These are phyloP conservation scores for Apiospora phragmitis DNA, from an alignment of 2,329 filamentous ascomycete genomes.

Conservation along the genomic window DNA sequence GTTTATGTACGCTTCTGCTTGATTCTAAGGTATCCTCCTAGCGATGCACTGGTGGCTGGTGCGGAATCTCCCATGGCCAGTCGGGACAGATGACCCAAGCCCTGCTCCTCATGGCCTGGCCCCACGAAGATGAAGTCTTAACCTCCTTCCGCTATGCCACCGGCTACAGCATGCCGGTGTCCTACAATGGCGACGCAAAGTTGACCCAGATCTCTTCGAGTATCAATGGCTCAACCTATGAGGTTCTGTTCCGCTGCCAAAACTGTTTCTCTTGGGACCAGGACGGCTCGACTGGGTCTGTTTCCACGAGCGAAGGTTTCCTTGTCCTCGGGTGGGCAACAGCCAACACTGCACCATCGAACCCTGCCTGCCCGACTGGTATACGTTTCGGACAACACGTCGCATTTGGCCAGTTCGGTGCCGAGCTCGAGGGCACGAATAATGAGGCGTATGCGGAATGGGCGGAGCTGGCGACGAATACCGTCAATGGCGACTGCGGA, in stretches of 20 bases:
- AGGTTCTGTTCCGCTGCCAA: slow-evolving; percentile 64
- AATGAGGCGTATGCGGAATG: slow-evolving; percentile 42
- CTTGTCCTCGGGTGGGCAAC: slow-evolving; percentile 58
- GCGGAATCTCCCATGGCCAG: slow-evolving; percentile 31
- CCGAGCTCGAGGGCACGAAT: slow-evolving; percentile 28
- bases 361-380: slow-evolving; percentile 42
- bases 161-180: slow-evolving; percentile 59
- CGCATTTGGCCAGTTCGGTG: slow-evolving; percentile 56
- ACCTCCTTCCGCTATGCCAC: slow-evolving; percentile 60
- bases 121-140: slow-evolving; percentile 52
- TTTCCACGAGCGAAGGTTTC: slow-evolving; percentile 43
- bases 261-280: slow-evolving; percentile 57
- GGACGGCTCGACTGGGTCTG: slow-evolving; percentile 43
- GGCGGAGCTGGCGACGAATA: slow-evolving; percentile 44
- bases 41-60: slow-evolving; percentile 32
- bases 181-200: slow-evolving; percentile 63
- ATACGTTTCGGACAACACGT: slow-evolving; percentile 55
- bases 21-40: slow-evolving; percentile 13
- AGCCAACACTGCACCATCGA: slow-evolving; percentile 41
- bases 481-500: slow-evolving; percentile 21
- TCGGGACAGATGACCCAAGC: slow-evolving; percentile 36
- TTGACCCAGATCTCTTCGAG: slow-evolving; percentile 60
- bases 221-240: slow-evolving; percentile 59
- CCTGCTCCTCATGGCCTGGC: slow-evolving; percentile 53
- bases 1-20: neutral